Base-by-base conservation (phyloP, 345 rosid genomes). In the Arabis alpina region DNA sequence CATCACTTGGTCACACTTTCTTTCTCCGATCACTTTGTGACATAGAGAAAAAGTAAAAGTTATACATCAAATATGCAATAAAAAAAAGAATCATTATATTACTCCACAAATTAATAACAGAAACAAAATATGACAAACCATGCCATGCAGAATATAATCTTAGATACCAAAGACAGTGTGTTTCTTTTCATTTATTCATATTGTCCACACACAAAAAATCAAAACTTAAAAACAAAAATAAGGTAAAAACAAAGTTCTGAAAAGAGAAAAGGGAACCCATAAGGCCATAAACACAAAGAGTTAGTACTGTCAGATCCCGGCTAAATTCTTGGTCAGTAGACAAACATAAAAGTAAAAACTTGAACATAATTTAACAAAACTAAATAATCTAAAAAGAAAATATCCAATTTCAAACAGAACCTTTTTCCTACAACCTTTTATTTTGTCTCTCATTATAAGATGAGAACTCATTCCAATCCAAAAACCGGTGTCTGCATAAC, bases 401-500 rank as follows among this genome's bases (percentile, higher is more conserved):
- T 43, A 52, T 61, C 50, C 3, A n/a, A 53, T 44, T 36, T 37
- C 44, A 45, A 37, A 25, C 55, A 15, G 5, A 37, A 10, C 8
- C 5, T 14, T 39, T 55, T 50, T n/a, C 37, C 66, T 51, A 41
- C 37, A 43, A 1, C 45, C 8, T 56, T 40, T 13, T 1, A 5
- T 34, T 42, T 11, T 28, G 16, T 11, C 19, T 43, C 64, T 4
- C 47, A 30, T 66, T 40, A 48, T 5, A 44, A 27, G 52, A 6
- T 3, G 51, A 72, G 76, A 64, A 40, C 78, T 92, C 91, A 89
- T 79, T 92, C 98, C 81, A 85, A 83, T 36, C 98, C 96, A 80
- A 88, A 89, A 72, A 92, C 88, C 13, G 96, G 93, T 32, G 91
- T 88, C 88, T 88, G 95, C 77, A 86, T 85, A 76, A 84, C 80